Evolutionary conservation across 176 grass and related monocot species (phyloP).

Genomic region (Avena sativa): DNA sequence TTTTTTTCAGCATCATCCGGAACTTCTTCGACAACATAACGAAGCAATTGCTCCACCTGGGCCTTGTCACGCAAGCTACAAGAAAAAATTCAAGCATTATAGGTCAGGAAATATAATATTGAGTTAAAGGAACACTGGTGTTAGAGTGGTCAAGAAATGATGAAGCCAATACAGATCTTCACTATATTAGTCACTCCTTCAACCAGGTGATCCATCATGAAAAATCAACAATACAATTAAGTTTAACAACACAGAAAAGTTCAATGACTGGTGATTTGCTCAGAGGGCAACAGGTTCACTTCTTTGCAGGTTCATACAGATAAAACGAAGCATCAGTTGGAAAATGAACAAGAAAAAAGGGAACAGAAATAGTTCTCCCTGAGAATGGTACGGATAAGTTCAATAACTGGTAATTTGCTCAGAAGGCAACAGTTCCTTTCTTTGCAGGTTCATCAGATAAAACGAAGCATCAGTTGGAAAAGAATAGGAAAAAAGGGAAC

Average conservation of each 20-base stretch:
- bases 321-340: conserved; percentile 9
- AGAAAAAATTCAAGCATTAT: conserved; percentile 37
- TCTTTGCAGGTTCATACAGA: conserved; percentile 22
- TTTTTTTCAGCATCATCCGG: conserved; percentile 89
- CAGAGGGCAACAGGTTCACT: neutral
- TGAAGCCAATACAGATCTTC: neutral
- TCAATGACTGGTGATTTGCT: conserved; percentile 21
- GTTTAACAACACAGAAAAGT: neutral
- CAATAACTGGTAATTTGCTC: conserved; percentile 19
- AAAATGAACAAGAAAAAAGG: neutral
- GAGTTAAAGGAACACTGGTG: conserved; percentile 9
- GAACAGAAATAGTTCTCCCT: neutral
- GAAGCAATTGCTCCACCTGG: conserved; percentile 94
- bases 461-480: conserved; percentile 8
- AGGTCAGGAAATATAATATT: neutral
- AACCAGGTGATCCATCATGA: neutral
- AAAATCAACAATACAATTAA: neutral
- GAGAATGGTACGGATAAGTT: neutral
- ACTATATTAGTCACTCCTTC: conserved; percentile 20
- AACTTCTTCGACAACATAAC: conserved; percentile 93
- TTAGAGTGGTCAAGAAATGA: neutral
- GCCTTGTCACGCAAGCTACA: conserved; percentile 89
- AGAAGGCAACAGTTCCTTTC: neutral
- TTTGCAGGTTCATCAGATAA: conserved; percentile 27
- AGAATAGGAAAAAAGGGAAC: neutral